Evolutionary conservation across 2,329 filamentous ascomycete species (phyloP), one percentile per base, ranked within the genome.

Genomic region (Botrytis cinerea): DNA sequence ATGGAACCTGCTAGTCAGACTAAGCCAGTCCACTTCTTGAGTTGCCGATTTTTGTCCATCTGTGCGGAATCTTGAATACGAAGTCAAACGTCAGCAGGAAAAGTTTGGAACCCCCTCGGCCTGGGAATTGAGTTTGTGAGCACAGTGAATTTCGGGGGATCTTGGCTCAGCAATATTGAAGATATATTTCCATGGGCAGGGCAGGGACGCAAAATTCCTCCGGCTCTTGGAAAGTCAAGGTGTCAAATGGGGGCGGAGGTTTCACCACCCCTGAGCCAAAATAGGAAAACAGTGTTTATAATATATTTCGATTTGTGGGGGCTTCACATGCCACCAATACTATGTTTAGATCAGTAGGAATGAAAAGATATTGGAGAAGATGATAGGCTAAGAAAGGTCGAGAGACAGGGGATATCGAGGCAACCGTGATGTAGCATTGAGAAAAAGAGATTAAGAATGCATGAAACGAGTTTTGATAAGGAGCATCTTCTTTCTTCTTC

Each of bases 391-490:
- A 57, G 35, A 57, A 68, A 57, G 38, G 32, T 57, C 28, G 35
- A 54, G 43, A 32, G 51, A 46, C 51, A 61, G 28, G 67, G 51
- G 9, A 46, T n/a, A 61, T 46, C 40, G 51, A 70, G 54, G 38
- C 54, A 61, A 28, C 40, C 28, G 18, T 32, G 51, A 45, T 32
- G 25, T 43, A 32, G 68, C 68, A 70, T 70, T 60, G 57, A 62
- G 57, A 18, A 71, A 60, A 71, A 45, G 70, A 72, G 66, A 72
- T 64, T 66, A 67, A 57, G 48, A 67, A 66, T 57, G 57, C 35
- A 67, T 57, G 48, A 72, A 72, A 66, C 61, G 51, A 40, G 38
- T 66, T 43, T 72, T n/a, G 32, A 67, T 45, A 72, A 72, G 70
- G 60, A 35, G 46, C 63, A 40, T 71, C 69, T 71, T 63, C 43